A percentile compares a stretch with the other conserved stretches of the same genome.
Evolutionary conservation across 371 early-diverging fungal genomes (phyloP).

Genomic region (Apophysomyces ossiformis): DNA sequence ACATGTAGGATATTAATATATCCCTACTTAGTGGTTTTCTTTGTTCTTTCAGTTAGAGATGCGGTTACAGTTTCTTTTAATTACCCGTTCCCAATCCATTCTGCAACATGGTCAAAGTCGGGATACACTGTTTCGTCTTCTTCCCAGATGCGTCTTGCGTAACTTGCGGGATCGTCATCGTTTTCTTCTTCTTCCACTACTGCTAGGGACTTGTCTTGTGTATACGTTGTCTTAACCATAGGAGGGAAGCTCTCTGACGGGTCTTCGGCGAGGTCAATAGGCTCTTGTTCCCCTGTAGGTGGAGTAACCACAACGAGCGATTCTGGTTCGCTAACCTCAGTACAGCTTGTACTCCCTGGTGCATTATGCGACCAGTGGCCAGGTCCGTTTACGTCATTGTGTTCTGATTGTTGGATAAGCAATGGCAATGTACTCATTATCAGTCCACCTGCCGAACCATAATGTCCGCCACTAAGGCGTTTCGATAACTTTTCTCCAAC

Average conservation of each 20-base stretch:
- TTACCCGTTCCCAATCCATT: constrained; percentile 51
- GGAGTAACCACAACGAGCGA: constrained; percentile 15
- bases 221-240: not conserved
- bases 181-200: constrained; percentile 14
- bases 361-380: not conserved
- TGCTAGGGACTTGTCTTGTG: not conserved
- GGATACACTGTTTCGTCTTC: constrained; percentile 42
- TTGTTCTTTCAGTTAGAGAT: constrained; percentile 11
- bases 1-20: constrained; percentile 73
- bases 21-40: constrained; percentile 55
- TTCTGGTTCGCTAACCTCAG: constrained; percentile 24
- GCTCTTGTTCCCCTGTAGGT: constrained; percentile 9
- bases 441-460: constrained; percentile 54
- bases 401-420: constrained; percentile 17
- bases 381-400: not conserved
- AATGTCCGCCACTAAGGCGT: constrained; percentile 53
- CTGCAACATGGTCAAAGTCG: constrained; percentile 37
- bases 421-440: constrained; percentile 34
- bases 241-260: not conserved
- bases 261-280: constrained; percentile 4
- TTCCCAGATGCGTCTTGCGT: constrained; percentile 49
- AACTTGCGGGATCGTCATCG: constrained; percentile 2
- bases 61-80: constrained; percentile 18
- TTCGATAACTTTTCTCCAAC: constrained; percentile 38
- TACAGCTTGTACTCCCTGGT: constrained; percentile 14